Evolutionary conservation across 2,329 filamentous ascomycete genomes (phyloP).

Genomic region (Botrytis porri): DNA sequence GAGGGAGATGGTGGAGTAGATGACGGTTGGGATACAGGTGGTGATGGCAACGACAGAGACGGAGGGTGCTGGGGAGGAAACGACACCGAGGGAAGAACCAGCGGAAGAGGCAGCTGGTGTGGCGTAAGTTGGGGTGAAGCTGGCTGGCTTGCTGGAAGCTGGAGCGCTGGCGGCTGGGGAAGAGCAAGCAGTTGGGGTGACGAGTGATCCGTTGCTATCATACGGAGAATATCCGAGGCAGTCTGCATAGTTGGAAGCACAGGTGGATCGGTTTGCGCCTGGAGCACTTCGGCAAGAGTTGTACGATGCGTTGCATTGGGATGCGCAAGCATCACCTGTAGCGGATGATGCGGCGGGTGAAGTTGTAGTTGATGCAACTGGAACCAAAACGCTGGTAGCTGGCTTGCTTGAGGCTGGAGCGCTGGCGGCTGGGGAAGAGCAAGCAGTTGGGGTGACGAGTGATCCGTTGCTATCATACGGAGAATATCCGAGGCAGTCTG

Average conservation of each 20-base stretch:
- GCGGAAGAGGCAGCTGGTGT: neutral
- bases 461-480: neutral
- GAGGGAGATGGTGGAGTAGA: slow-evolving; percentile 21
- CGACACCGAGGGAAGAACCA: slow-evolving; percentile 1
- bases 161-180: neutral
- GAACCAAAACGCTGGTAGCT: neutral
- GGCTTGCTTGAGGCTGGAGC: neutral
- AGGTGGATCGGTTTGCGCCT: neutral
- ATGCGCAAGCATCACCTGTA: neutral
- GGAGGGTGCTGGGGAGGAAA: neutral
- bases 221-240: slow-evolving; percentile 9
- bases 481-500: slow-evolving; percentile 6
- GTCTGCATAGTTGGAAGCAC: neutral
- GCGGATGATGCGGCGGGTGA: neutral
- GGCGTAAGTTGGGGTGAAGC: neutral
- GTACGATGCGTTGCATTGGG: neutral
- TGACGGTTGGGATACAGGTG: slow-evolving; percentile 23
- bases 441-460: neutral
- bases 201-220: neutral
- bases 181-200: slow-evolving; percentile 5
- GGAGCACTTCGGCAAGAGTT: neutral
- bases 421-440: neutral
- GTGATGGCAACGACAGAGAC: slow-evolving; percentile 19
- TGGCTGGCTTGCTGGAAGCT: neutral
- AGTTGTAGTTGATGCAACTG: neutral